Evolutionary conservation across 495 filamentous ascomycete species (phyloP).

Genomic region (Annulohypoxylon moriforme): DNA sequence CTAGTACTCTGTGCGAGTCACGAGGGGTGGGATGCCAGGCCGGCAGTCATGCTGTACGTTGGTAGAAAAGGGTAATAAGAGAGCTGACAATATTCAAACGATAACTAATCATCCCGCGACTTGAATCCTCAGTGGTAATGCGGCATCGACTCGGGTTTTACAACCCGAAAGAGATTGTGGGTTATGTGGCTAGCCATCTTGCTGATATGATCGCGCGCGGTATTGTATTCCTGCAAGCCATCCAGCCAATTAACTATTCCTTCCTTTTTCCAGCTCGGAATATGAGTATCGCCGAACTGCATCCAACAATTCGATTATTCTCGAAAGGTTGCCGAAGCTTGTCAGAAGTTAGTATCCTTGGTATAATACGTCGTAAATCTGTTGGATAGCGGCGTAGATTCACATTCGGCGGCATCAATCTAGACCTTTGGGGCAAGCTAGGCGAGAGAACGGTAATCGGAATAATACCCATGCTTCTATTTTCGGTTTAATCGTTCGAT

Average conservation of each 20-base stretch:
- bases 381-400: not conserved
- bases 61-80: constrained; percentile 20
- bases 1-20: constrained; percentile 25
- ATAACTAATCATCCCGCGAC: constrained; percentile 22
- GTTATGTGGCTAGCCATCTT: constrained; percentile 26
- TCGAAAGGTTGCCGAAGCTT: not conserved
- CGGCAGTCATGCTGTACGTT: constrained; percentile 15
- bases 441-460: not conserved
- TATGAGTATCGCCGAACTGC: constrained; percentile 3
- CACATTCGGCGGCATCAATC: constrained; percentile 3
- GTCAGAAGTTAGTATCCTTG: constrained; percentile 1
- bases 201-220: constrained; percentile 28
- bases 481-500: constrained; percentile 21
- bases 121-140: constrained; percentile 6
- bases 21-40: constrained; percentile 24
- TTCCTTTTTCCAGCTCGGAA: constrained; percentile 6
- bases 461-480: constrained; percentile 5
- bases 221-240: constrained; percentile 29
- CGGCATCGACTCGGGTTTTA: constrained; percentile 41
- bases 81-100: constrained; percentile 22
- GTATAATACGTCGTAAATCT: constrained; percentile 1
- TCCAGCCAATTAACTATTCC: constrained; percentile 1
- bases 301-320: constrained; percentile 2
- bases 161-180: constrained; percentile 36
- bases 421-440: not conserved